Evolutionary conservation across 306 rosid species (phyloP).

Genomic region (Corylus americana): DNA sequence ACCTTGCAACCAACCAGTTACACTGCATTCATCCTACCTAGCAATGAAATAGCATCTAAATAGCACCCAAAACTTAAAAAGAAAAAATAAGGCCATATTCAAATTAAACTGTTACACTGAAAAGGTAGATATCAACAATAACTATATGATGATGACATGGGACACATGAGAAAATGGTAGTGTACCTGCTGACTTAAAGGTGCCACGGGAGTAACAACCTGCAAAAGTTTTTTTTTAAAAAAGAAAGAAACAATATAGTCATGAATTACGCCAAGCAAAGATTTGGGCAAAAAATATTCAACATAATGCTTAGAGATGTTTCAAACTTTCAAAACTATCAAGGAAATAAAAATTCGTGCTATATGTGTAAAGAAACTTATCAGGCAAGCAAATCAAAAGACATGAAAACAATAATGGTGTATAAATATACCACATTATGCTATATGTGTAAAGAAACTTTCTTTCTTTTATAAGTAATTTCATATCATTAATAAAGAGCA

Average conservation of each 20-base stretch:
- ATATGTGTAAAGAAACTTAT: neutral
- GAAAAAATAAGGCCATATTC: neutral
- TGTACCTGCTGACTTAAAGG: slow-evolving; percentile 98
- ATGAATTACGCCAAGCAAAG: neutral
- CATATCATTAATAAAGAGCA: no score
- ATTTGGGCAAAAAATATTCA: neutral
- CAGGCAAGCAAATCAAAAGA: neutral
- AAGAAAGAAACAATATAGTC: neutral
- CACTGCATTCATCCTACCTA: neutral
- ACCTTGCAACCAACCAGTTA: neutral
- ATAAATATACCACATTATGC: no score
- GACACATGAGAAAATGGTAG: slow-evolving; percentile 9
- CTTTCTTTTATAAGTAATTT: no score
- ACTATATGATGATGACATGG: neutral
- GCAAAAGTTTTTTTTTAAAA: slow-evolving; percentile 23
- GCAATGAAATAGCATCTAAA: neutral
- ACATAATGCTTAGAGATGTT: neutral
- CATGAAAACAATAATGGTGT: neutral
- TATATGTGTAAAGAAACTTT: no score
- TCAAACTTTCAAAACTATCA: neutral
- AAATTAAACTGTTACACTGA: neutral
- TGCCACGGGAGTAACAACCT: slow-evolving; percentile 99
- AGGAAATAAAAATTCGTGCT: neutral
- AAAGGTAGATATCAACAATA: neutral
- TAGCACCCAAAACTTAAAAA: neutral